These are phyloP conservation scores for Tolypocladium ovalisporum DNA, from an alignment of 2,329 filamentous ascomycete genomes.

Conservation along the genomic window DNA sequence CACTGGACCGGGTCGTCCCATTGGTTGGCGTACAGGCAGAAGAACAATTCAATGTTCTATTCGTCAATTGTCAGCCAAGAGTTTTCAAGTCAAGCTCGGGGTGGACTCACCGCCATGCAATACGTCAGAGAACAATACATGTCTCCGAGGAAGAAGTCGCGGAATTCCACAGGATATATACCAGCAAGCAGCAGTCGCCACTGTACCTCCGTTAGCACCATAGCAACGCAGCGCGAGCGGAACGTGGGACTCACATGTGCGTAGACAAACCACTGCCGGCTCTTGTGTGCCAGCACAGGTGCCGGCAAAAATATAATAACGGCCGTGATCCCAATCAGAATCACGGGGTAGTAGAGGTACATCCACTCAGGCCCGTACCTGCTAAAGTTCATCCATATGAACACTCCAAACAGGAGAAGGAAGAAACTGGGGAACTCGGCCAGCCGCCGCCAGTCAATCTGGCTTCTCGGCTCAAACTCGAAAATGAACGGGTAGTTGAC, in stretches of 20 bases:
- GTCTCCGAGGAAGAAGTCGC: conserved; percentile 94
- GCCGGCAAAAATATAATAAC: conserved; percentile 66
- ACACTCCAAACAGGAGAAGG: conserved; percentile 64
- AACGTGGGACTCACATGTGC: conserved; percentile 59
- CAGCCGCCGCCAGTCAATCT: conserved; percentile 82
- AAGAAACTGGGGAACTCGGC: conserved; percentile 81
- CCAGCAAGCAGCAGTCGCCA: conserved; percentile 80
- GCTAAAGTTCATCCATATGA: conserved; percentile 84
- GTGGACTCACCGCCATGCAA: conserved; percentile 62
- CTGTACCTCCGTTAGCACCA: conserved; percentile 28
- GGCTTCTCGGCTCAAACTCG: conserved; percentile 80
- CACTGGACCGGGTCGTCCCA: conserved; percentile 69
- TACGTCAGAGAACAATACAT: conserved; percentile 97
- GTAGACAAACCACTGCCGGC: conserved; percentile 77
- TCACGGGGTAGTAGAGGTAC: conserved; percentile 77
- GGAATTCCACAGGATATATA: conserved; percentile 86
- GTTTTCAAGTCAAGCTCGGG: background rate
- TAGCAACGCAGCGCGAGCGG: background rate
- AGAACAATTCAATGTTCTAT: conserved; percentile 84
- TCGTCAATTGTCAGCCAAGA: background rate
- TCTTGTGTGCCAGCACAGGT: conserved; percentile 62
- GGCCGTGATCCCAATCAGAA: conserved; percentile 60
- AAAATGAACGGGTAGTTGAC: conserved; percentile 98
- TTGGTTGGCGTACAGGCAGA: conserved; percentile 74
- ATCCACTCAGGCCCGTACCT: conserved; percentile 53